Conservation (phyloP, 2,329 filamentous ascomycete genomes). For the Lanzia echinophila region DNA sequence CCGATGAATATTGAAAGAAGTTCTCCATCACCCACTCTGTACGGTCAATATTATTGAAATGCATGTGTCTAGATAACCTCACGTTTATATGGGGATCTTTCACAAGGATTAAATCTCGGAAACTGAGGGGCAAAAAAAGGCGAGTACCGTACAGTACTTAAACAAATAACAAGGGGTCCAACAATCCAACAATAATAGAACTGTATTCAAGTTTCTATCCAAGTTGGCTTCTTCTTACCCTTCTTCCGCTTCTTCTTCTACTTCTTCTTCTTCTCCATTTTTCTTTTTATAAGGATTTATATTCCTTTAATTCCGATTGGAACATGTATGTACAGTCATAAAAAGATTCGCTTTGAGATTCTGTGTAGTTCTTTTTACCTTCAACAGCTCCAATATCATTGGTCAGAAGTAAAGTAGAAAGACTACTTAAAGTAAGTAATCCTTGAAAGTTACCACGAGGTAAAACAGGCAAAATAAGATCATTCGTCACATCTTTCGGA, state of each 20-base stretch:
- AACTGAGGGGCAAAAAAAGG: background rate
- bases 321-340: too few species aligned
- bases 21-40: background rate
- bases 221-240: too few species aligned
- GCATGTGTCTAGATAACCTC: background rate
- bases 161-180: background rate
- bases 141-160: background rate
- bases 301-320: too few species aligned
- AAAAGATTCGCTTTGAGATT: too few species aligned
- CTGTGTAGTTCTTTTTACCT: background rate
- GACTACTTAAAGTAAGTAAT: background rate
- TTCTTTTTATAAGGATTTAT: too few species aligned
- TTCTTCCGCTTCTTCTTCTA: too few species aligned
- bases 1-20: background rate
- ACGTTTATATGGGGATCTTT: background rate
- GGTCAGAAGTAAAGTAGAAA: background rate
- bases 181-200: too few species aligned
- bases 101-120: background rate
- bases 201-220: too few species aligned
- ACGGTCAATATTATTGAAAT: background rate
- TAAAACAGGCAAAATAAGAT: background rate
- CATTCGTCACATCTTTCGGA: background rate
- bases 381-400: background rate
- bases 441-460: conserved; percentile 7
- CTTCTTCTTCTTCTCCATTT: too few species aligned